phyloP scores from a whole-genome alignment of 495 filamentous ascomycete genomes.

The Daldinia concentrica region DNA sequence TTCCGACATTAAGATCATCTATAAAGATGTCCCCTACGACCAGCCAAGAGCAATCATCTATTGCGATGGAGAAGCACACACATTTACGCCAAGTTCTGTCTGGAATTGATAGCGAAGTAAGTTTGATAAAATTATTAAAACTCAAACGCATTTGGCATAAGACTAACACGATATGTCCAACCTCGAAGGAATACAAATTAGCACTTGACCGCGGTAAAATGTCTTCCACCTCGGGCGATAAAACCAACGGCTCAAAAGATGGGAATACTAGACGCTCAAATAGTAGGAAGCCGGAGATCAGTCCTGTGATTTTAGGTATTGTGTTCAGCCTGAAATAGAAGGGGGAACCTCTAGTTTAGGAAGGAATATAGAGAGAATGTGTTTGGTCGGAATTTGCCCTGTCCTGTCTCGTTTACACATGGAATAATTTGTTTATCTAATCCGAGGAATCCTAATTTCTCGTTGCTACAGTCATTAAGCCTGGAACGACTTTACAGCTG shows the following conservation, averaged over 20 bases:
- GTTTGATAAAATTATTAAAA: neutral
- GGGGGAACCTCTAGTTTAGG: neutral
- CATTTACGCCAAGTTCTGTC: neutral
- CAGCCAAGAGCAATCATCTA: neutral
- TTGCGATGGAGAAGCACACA: neutral
- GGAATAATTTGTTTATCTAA: too few relatives aligned
- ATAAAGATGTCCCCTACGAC: neutral
- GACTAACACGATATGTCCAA: neutral
- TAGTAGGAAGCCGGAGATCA: neutral
- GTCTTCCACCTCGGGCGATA: neutral
- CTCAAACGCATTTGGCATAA: neutral
- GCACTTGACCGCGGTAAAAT: neutral
- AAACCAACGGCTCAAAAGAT: neutral
- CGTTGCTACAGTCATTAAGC: too few relatives aligned
- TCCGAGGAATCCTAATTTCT: too few relatives aligned
- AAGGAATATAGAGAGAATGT: neutral
- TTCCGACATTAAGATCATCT: neutral
- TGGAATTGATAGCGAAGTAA: neutral
- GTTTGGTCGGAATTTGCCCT: too few relatives aligned
- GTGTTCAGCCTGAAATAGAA: conserved; percentile 9
- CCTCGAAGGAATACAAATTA: conserved; percentile 4
- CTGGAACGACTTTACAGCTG: too few relatives aligned
- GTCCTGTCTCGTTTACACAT: too few relatives aligned
- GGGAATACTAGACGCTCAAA: too few relatives aligned
- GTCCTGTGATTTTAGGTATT: neutral